phyloP scores from a whole-genome alignment of 108 stramenopile genomes.

The Pseudonitzschia pungens region DNA sequence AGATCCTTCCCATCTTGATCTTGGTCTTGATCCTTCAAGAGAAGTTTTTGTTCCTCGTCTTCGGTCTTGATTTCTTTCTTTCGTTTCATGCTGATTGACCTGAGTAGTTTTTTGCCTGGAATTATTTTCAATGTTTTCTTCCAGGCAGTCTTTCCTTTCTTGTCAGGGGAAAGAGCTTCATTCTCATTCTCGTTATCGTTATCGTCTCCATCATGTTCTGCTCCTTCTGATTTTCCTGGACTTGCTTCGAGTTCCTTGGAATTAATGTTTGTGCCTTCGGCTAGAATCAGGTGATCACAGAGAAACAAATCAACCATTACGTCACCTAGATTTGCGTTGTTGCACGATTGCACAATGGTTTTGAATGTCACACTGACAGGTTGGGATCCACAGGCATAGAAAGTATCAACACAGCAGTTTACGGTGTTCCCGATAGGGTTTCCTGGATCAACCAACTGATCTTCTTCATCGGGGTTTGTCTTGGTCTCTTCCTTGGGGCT shows the following conservation, averaged over 20 bases:
- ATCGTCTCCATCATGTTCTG: neutral
- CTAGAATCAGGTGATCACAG: neutral
- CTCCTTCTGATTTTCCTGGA: neutral
- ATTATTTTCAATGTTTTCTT: conserved; percentile 1
- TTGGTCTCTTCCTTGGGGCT: neutral
- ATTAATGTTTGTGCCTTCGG: neutral
- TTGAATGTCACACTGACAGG: neutral
- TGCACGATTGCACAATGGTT: neutral
- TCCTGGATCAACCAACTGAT: neutral
- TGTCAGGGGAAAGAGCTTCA: neutral
- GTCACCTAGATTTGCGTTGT: neutral
- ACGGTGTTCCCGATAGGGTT: conserved; percentile 10
- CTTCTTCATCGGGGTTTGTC: neutral
- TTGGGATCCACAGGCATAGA: neutral
- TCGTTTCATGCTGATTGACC: neutral
- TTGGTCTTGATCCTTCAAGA: neutral
- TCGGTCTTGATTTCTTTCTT: neutral
- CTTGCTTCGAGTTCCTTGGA: neutral
- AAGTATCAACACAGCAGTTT: conserved; percentile 2
- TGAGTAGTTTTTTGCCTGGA: neutral
- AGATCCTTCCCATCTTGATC: neutral
- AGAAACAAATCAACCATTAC: conserved; percentile 12
- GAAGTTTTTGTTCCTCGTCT: neutral
- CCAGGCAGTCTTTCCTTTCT: neutral
- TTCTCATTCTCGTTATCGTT: neutral